Evolutionary conservation across 2,329 filamentous ascomycete species (phyloP), one percentile per base, ranked within the genome.

Genomic region (Phaeosphaeria sp.): DNA sequence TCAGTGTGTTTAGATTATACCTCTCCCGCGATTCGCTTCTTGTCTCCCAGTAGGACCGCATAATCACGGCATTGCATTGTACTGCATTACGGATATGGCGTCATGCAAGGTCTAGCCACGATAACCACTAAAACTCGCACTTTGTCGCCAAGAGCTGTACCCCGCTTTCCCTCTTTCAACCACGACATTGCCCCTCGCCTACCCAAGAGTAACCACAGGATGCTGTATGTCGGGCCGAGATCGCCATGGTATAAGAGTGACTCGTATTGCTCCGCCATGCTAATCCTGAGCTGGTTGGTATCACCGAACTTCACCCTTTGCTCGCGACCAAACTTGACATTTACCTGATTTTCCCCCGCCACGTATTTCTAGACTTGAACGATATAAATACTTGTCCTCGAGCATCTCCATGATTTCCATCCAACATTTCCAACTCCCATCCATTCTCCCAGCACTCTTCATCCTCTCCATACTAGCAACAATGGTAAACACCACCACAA

Each of bases 401-500:
- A n/a, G n/a, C 17, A 20, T 46, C 23, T 41, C 53, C 46, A 62
- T 36, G 41, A 65, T 68, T 58, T 18, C 15, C 15, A 4, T 15
- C 11, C 4, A 46, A 3, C n/a, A 18, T n/a, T 11, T 18, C 41
- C 41, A 46, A n/a, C n/a, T 17, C 22, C 11, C 20, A 46, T 25
- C 36, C 57, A 1, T 48, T 47, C 13, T 36, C 13, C 13, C 5
- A 36, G 13, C 3, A 17, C 10, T 21, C 51, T 17, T 27, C 52
- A n/a, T 48, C 25, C 9, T 18, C 9, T 25, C 30, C 17, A 15
- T 33, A 9, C 13, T 55, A 21, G 9, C 56, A 39, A 60, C 56
- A 46, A 72, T 67, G 61, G 51, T 63, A n/a, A 52, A 54, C 22
- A 67, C 54, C 22, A 68, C 67, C 36, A 68, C 63, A 7, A 71